Evolutionary conservation across 352 stramenopile genomes (phyloP).

Genomic region (Phytophthora hibernalis): DNA sequence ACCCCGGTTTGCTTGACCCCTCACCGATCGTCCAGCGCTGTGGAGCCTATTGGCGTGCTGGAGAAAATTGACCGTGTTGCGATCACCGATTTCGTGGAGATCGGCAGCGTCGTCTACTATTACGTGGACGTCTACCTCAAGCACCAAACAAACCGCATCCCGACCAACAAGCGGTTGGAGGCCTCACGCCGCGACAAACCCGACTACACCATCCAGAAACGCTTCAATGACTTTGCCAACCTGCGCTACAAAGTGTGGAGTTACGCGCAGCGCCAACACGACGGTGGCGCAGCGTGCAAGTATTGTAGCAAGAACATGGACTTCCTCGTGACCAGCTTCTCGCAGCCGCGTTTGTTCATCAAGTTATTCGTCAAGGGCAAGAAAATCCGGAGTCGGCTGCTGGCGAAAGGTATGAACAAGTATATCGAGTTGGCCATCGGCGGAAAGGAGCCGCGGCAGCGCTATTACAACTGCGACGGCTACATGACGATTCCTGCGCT

Average conservation of each 20-base stretch:
- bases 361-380: constrained; percentile 43
- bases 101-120: constrained; percentile 51
- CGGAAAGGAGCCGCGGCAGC: constrained; percentile 19
- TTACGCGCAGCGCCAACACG: constrained; percentile 51
- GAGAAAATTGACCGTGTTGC: constrained; percentile 56
- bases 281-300: constrained; percentile 35
- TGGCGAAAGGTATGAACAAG: constrained; percentile 43
- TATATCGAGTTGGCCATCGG: constrained; percentile 43
- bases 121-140: constrained; percentile 62
- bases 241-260: constrained; percentile 57
- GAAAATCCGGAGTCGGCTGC: constrained; percentile 34
- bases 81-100: constrained; percentile 46
- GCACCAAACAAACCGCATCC: constrained; percentile 42
- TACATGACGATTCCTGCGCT: constrained; percentile 40
- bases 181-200: constrained; percentile 23
- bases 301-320: constrained; percentile 55
- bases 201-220: constrained; percentile 57
- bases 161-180: constrained; percentile 21
- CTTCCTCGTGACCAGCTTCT: constrained; percentile 50
- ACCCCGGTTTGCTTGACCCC: constrained; percentile 46
- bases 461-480: constrained; percentile 37
- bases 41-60: constrained; percentile 46
- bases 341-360: constrained; percentile 45
- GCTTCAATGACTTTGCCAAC: constrained; percentile 62
- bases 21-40: constrained; percentile 43